Percentiles rank a stretch among this genome's conserved stretches.
phyloP scores from a whole-genome alignment of 2,329 filamentous ascomycete genomes.

The Fusarium algeriense region DNA sequence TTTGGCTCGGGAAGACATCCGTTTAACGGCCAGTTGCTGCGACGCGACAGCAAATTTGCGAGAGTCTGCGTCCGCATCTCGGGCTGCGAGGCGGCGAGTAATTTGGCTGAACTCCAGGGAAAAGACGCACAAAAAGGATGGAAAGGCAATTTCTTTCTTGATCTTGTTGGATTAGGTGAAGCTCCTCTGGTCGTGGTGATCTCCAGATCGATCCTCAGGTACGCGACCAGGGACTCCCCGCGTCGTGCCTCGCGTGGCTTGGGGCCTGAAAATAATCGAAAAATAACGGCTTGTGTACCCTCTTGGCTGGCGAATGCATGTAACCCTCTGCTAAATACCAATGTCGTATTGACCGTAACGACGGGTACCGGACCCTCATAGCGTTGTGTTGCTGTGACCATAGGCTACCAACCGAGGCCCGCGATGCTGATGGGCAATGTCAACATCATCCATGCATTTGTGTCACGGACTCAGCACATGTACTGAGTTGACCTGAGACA shows the following conservation, averaged over 20 bases:
- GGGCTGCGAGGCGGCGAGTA: neutral
- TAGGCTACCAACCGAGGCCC: neutral
- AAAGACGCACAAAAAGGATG: neutral
- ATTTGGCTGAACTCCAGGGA: neutral
- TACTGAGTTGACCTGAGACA: neutral
- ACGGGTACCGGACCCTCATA: neutral
- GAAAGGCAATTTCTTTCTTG: neutral
- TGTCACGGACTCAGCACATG: neutral
- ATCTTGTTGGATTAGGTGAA: neutral
- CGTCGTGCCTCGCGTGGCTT: neutral
- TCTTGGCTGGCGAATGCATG: neutral
- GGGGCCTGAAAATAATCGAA: neutral
- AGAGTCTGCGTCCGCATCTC: neutral
- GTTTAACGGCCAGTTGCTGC: neutral
- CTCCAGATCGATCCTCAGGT: neutral
- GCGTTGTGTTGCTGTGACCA: neutral
- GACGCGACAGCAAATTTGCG: neutral
- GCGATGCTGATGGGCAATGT: neutral
- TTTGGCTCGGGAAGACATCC: neutral
- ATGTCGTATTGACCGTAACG: neutral
- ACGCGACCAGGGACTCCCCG: neutral
- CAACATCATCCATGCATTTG: neutral
- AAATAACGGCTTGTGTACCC: neutral
- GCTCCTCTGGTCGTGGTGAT: neutral
- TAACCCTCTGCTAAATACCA: neutral